phyloP scores from a whole-genome alignment of 2,329 filamentous ascomycete species.

The Diaporthe amygdali region DNA sequence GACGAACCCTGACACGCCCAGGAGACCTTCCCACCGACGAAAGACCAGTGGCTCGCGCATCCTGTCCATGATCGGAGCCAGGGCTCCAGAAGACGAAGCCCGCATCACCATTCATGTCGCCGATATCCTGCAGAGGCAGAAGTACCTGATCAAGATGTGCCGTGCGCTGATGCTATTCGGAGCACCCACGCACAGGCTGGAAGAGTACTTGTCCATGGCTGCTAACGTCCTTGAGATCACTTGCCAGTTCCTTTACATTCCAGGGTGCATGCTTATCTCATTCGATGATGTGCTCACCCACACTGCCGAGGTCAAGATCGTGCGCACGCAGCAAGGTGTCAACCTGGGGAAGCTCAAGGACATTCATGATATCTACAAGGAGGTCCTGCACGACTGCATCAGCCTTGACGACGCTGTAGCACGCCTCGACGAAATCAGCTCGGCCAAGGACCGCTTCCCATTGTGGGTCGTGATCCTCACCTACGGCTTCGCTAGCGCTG shows the following conservation, averaged over 20 bases:
- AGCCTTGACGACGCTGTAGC: slow-evolving; percentile 72
- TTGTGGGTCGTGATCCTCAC: slow-evolving; percentile 62
- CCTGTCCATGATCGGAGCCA: not conserved
- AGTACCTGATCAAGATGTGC: slow-evolving; percentile 84
- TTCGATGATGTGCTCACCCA: slow-evolving; percentile 79
- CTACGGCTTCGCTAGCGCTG: slow-evolving; percentile 77
- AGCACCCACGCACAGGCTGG: slow-evolving; percentile 87
- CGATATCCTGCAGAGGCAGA: slow-evolving; percentile 80
- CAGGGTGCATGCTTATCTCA: slow-evolving; percentile 92
- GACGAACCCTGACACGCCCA: not conserved
- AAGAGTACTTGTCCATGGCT: slow-evolving; percentile 91
- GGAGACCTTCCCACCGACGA: not conserved
- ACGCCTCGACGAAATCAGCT: slow-evolving; percentile 62
- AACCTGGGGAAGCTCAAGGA: slow-evolving; percentile 77
- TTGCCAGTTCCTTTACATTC: slow-evolving; percentile 87
- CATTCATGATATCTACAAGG: slow-evolving; percentile 79
- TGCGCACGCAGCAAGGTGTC: slow-evolving; percentile 71
- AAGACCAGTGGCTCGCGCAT: not conserved
- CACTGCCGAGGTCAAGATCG: slow-evolving; percentile 80
- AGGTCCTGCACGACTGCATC: slow-evolving; percentile 78
- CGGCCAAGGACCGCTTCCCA: slow-evolving; percentile 50
- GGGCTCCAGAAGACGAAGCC: slow-evolving; percentile 33
- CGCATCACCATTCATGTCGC: slow-evolving; percentile 65
- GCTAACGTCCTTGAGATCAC: slow-evolving; percentile 88
- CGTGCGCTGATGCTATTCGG: slow-evolving; percentile 88